Evolutionary conservation across 2,329 filamentous ascomycete species (phyloP), one percentile per base, ranked within the genome.

Genomic region (Aplosporella prunicola): DNA sequence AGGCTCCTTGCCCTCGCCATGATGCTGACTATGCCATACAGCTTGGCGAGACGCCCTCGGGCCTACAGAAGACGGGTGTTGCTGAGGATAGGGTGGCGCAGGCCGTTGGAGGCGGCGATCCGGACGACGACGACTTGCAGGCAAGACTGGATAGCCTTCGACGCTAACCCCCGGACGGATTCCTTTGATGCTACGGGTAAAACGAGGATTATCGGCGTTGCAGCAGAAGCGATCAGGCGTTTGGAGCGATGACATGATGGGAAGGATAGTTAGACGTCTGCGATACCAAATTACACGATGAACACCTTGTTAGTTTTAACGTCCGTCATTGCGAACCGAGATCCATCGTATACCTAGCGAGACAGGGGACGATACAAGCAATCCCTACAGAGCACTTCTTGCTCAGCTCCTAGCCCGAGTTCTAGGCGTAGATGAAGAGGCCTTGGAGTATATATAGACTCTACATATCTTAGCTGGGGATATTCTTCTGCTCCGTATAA

Each of bases 41-140:
- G 87, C 76, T 98, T 51, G 89, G 88, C 41, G 88, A 95, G 58
- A 91, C 89, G 2, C 91, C 91, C 1, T 79, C 80, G 26, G 87
- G 84, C 3, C 65, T 96, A 43, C 85, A 91, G 54, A 80, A 78
- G 46, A 72, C 74, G 38, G 68, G 79, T 5, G 79, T 82, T 5
- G 66, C 81, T 5, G 86, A 95, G 54, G 73, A 78, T 9, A 78
- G 76, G 52, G 76, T 96, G 44, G 89, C 91, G 31, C 84, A 96
- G 58, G 87, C 89, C 11, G 72, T 96, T 47, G 78, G 71, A 9
- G 78, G 76, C n/a, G 58, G 35, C 24, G 71, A 72, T 42, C 67
- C 69, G 26, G 70, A 54, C 47, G 88, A 95, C 52, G 86, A 95
- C 53, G 91, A 95, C 57, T 74, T 98, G 17, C 88, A 96, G 66